These are phyloP conservation scores for Lentinula boryana DNA, from an alignment of 768 basidiomycete genomes.

Conservation along the genomic window DNA sequence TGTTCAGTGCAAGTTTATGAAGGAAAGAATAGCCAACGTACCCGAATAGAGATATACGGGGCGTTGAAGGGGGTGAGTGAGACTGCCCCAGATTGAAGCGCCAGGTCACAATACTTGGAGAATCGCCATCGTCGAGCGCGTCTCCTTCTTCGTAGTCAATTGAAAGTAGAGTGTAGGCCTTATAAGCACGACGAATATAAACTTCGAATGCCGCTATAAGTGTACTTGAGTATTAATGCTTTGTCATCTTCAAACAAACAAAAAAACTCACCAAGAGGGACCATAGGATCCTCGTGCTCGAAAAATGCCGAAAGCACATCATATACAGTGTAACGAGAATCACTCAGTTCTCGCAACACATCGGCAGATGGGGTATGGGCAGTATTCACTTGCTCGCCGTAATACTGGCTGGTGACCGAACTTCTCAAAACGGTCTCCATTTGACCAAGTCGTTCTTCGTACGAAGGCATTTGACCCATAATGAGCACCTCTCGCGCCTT, in stretches of 20 bases:
- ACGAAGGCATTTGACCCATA: slow-evolving; percentile 93
- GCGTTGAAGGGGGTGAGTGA: slow-evolving; percentile 82
- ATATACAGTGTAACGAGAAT: slow-evolving; percentile 94
- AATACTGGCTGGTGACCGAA: slow-evolving; percentile 81
- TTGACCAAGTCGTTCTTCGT: slow-evolving; percentile 88
- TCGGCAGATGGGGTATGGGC: slow-evolving; percentile 73
- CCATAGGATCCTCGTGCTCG: slow-evolving; percentile 76
- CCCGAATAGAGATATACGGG: slow-evolving; percentile 47
- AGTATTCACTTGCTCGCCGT: slow-evolving; percentile 63
- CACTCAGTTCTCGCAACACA: slow-evolving; percentile 86
- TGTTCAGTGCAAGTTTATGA: neutral
- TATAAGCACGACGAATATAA: slow-evolving; percentile 93
- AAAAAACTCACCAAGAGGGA: slow-evolving; percentile 62
- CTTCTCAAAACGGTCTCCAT: slow-evolving; percentile 92
- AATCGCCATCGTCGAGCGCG: slow-evolving; percentile 74
- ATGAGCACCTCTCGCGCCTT: slow-evolving; percentile 98
- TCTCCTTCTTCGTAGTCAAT: slow-evolving; percentile 96
- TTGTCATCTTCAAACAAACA: neutral
- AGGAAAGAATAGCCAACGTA: slow-evolving; percentile 18
- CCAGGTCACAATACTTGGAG: slow-evolving; percentile 82
- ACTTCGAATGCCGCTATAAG: slow-evolving; percentile 87
- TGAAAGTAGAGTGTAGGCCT: slow-evolving; percentile 85
- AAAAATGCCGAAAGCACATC: slow-evolving; percentile 98
- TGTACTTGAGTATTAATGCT: neutral
- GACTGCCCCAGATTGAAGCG: slow-evolving; percentile 91